These are phyloP conservation scores for Panellus pusillus DNA, from an alignment of 768 basidiomycete species.

Conservation along the genomic window DNA sequence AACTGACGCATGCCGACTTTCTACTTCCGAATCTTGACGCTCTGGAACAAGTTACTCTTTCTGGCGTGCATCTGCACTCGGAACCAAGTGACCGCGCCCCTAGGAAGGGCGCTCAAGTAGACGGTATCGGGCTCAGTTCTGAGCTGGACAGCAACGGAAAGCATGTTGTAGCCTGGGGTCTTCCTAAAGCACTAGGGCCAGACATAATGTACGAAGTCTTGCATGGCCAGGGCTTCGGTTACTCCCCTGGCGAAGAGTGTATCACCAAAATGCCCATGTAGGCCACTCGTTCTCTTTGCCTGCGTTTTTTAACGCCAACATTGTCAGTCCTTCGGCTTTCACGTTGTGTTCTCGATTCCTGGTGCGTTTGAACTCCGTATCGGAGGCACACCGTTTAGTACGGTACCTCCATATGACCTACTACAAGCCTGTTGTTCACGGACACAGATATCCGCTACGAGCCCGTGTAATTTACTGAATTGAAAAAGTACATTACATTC, in stretches of 20 bases:
- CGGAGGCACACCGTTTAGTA: conserved; percentile 71
- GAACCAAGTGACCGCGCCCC: conserved; percentile 21
- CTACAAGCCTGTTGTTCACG: conserved; percentile 36
- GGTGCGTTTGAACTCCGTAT: conserved; percentile 52
- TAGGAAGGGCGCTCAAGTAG: conserved; percentile 13
- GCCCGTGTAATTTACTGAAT: conserved; percentile 26
- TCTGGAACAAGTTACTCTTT: conserved; percentile 46
- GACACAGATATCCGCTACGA: conserved; percentile 39
- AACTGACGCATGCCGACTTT: conserved; percentile 48
- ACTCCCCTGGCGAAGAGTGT: conserved; percentile 39
- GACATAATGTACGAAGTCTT: conserved; percentile 41
- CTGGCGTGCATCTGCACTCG: conserved; percentile 43
- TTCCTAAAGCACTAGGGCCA: conserved; percentile 49
- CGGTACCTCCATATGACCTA: conserved; percentile 61
- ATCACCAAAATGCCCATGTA: conserved; percentile 53
- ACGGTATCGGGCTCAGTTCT: conserved; percentile 6
- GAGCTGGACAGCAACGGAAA: conserved; percentile 39
- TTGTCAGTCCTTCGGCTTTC: conserved; percentile 33
- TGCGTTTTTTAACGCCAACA: neutral
- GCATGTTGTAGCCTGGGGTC: conserved; percentile 59
- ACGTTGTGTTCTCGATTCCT: conserved; percentile 52
- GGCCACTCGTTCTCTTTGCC: conserved; percentile 25
- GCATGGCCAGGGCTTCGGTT: conserved; percentile 41
- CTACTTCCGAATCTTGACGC: conserved; percentile 39
- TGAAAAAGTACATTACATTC: conserved; percentile 51